phyloP scores from a whole-genome alignment of 345 rosid genomes.

The Lepidium didymum region DNA sequence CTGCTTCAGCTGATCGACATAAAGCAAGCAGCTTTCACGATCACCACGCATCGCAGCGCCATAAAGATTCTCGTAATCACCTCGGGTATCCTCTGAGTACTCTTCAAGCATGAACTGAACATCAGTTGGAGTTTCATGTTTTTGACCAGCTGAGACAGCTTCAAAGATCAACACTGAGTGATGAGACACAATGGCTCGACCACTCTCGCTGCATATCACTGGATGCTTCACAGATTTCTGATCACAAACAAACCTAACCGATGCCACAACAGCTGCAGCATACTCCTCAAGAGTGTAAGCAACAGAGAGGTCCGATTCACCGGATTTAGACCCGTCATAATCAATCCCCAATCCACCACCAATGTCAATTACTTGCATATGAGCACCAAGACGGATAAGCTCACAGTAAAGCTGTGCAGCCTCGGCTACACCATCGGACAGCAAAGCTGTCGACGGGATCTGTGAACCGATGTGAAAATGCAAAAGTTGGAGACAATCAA shows the following conservation, averaged over 20 bases:
- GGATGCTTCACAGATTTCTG: conserved; percentile 72
- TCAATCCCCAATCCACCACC: conserved; percentile 94
- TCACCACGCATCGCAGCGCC: conserved; percentile 58
- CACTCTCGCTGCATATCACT: conserved; percentile 79
- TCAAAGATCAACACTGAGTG: conserved; percentile 82
- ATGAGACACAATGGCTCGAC: conserved; percentile 87
- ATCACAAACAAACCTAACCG: conserved; percentile 58
- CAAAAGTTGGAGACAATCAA: conserved; percentile 70
- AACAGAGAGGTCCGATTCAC: conserved; percentile 75
- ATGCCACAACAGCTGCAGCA: conserved; percentile 70
- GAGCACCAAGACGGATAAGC: conserved; percentile 79
- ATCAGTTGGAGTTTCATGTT: conserved; percentile 29
- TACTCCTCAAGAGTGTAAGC: conserved; percentile 81
- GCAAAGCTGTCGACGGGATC: conserved; percentile 66
- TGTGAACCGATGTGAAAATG: conserved; percentile 97
- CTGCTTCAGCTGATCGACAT: conserved; percentile 73
- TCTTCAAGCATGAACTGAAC: conserved; percentile 47
- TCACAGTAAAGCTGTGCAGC: conserved; percentile 94
- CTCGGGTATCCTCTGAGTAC: conserved; percentile 50
- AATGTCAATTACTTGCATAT: conserved; percentile 68
- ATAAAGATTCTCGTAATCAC: conserved; percentile 43
- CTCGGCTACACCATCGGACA: conserved; percentile 67
- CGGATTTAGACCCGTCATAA: conserved; percentile 89
- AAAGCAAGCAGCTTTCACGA: conserved; percentile 49
- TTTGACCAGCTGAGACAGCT: conserved; percentile 51